Base-by-base conservation (phyloP, 1,139 yeast genomes). In the Saccharomyces uvarum region DNA sequence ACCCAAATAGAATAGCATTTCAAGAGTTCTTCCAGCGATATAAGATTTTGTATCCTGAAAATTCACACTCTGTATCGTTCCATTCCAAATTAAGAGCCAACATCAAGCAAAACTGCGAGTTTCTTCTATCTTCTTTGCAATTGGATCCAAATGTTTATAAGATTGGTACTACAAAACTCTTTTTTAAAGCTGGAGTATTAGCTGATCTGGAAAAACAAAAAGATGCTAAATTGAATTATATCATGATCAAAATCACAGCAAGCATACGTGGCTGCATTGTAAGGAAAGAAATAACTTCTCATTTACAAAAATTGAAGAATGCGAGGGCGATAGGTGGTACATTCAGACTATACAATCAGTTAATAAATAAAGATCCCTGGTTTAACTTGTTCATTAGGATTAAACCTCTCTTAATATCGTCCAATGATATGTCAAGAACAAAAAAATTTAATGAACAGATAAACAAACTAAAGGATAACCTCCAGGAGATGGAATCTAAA, bases 181-280 rank as follows among this genome's bases (percentile, higher is more conserved):
- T 95, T 68, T 90, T 93, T 77, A 84, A 95, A 61, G 95, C 96
- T 64, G 99, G 99, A 54, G 90, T 93, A 60, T 75, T 95, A 53
- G 99, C 97, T 1, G 82, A 83, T 55, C 75, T 95, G 32, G 99
- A 95, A 70, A 84, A 83, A 60, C 75, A 80, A 54, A 83, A 96
- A 59, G 97, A 90, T 60, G 73, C 77, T 33, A 78, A 81, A 57
- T 74, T 93, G 49, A 78, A 81, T 53, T 63, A 71, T 1, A 76
- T 86, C 1, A 73, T 88, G 48, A 78, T 86, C 0, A 73, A 72
- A 9, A 78, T 95, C 55, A 96, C 89, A 67, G 75, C 91, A n/a
- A 63, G 78, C 3, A 75, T 83, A 2, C 77, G 91, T 58, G 98
- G 96, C 11, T 77, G 74, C 29, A 59, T 79, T 11, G 76, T 81